These are phyloP conservation scores for Parathielavia hyrcaniae DNA, from an alignment of 495 filamentous ascomycete species.

Conservation along the genomic window DNA sequence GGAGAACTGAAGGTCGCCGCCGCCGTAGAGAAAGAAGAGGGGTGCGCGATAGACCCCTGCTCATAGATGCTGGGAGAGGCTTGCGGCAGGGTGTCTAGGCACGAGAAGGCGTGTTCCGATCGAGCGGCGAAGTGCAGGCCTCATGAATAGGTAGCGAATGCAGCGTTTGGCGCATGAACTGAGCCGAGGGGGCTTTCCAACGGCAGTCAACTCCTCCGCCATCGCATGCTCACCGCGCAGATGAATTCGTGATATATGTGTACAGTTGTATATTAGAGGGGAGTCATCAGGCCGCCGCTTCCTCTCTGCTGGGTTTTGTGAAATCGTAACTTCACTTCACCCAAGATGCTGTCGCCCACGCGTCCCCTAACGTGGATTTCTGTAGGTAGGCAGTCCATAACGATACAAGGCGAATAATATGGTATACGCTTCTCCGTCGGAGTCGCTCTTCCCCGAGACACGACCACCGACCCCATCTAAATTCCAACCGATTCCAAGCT, in stretches of 20 bases:
- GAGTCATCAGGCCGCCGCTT: neutral
- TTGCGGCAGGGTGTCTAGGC: too few relatives aligned
- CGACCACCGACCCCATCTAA: neutral
- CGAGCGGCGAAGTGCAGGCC: neutral
- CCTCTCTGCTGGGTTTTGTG: neutral
- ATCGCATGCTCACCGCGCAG: neutral
- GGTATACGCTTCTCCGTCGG: neutral
- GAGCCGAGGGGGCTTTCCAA: too few relatives aligned
- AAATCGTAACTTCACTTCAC: neutral
- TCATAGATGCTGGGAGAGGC: neutral
- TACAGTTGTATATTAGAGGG: conserved; percentile 15
- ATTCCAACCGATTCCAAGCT: neutral
- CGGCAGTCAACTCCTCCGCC: neutral
- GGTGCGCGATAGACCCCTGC: too few relatives aligned
- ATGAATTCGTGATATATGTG: neutral
- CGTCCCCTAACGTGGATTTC: neutral
- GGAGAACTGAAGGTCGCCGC: neutral
- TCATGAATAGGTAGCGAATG: neutral
- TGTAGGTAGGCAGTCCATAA: too few relatives aligned
- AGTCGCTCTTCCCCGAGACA: neutral
- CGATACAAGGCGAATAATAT: too few relatives aligned
- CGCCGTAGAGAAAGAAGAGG: too few relatives aligned
- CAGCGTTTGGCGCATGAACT: neutral
- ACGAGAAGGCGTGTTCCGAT: neutral
- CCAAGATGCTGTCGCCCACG: neutral